phyloP scores from a whole-genome alignment of 2,329 filamentous ascomycete species.

The Endocalyx cinctus region DNA sequence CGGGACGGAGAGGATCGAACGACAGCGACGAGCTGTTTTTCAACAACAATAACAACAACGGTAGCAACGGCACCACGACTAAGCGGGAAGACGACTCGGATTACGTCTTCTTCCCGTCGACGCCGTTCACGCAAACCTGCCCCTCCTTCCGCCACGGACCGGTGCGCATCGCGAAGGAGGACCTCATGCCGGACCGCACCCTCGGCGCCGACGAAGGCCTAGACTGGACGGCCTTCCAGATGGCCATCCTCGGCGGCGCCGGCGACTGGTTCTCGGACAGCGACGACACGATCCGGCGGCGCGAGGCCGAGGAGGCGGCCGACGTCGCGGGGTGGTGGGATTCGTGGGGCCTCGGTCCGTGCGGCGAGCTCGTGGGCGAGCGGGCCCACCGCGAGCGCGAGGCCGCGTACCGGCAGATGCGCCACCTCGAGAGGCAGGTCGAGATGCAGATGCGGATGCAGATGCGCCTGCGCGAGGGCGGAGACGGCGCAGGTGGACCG shows the following conservation, averaged over 20 bases:
- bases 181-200: slow-evolving; percentile 32
- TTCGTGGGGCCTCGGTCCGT: slow-evolving; percentile 42
- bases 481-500: slow-evolving; percentile 23
- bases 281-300: slow-evolving; percentile 33
- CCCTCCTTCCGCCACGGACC: slow-evolving; percentile 51
- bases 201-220: slow-evolving; percentile 45
- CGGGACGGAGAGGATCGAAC: slow-evolving; percentile 5
- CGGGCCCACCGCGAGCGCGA: slow-evolving; percentile 22
- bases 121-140: slow-evolving; percentile 43
- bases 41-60: not conserved
- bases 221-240: slow-evolving; percentile 63
- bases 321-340: slow-evolving; percentile 49
- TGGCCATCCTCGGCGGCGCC: slow-evolving; percentile 56
- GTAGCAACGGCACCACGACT: slow-evolving; percentile 3
- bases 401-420: slow-evolving; percentile 18
- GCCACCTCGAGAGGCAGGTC: slow-evolving; percentile 14
- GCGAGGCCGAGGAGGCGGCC: slow-evolving; percentile 42
- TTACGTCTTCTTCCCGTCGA: slow-evolving; percentile 43
- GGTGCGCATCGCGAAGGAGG: slow-evolving; percentile 46
- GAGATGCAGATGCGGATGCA: slow-evolving; percentile 12
- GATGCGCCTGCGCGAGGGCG: slow-evolving; percentile 22
- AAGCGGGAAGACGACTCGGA: slow-evolving; percentile 34
- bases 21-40: slow-evolving; percentile 14
- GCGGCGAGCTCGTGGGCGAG: slow-evolving; percentile 33
- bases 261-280: slow-evolving; percentile 45